Evolutionary conservation across 2,329 filamentous ascomycete genomes (phyloP).

Genomic region (Monilinia polystroma): DNA sequence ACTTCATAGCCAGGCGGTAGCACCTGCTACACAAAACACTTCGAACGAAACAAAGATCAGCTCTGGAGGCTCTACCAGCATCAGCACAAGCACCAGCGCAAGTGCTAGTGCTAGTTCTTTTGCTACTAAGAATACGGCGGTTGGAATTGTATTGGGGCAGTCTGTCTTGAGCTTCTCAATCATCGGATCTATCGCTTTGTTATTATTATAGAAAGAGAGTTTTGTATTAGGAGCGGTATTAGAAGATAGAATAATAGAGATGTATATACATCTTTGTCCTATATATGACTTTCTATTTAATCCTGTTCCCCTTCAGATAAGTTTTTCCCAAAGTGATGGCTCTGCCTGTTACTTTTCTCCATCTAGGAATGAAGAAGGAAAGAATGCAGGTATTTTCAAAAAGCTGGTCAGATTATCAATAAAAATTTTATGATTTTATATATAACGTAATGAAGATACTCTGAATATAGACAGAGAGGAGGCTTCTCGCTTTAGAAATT

Average conservation of each 20-base stretch:
- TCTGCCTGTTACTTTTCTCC: neutral
- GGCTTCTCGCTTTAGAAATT: too few species aligned
- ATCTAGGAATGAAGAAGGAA: neutral
- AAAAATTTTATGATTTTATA: too few species aligned
- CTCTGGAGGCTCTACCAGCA: neutral
- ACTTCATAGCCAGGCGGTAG: constrained; percentile 37
- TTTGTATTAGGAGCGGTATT: neutral
- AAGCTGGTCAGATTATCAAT: too few species aligned
- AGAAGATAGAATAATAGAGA: neutral
- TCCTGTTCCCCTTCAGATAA: neutral
- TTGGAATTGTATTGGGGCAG: neutral
- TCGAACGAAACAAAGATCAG: constrained; percentile 34
- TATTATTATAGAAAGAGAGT: neutral
- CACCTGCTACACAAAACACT: constrained; percentile 49
- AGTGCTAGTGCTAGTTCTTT: neutral
- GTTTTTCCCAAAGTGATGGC: neutral
- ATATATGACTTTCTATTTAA: neutral
- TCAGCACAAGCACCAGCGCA: too few species aligned
- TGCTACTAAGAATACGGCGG: constrained; percentile 1
- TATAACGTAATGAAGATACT: too few species aligned
- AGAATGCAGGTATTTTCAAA: neutral
- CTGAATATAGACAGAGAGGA: neutral
- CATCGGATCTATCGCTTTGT: constrained; percentile 7
- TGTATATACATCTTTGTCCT: neutral
- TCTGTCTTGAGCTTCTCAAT: neutral